phyloP scores from a whole-genome alignment of 352 stramenopile species.

The Thalassiosira hispida region DNA sequence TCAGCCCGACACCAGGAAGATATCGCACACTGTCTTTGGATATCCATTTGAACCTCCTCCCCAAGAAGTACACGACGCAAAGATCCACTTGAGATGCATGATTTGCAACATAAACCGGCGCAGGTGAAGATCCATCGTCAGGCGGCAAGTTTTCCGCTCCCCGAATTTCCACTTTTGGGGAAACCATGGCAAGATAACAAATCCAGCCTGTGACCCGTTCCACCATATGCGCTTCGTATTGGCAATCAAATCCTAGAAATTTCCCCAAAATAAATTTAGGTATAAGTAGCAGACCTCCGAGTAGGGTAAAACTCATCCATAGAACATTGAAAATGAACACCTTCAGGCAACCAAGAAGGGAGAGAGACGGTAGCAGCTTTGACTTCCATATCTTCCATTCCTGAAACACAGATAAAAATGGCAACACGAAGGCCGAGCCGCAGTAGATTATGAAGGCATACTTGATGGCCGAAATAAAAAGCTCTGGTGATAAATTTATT shows the following conservation, averaged over 20 bases:
- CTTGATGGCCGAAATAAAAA: neutral
- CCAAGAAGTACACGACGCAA: conserved; percentile 60
- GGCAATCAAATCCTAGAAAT: conserved; percentile 26
- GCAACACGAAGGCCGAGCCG: conserved; percentile 26
- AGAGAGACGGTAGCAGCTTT: conserved; percentile 56
- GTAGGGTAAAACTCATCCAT: conserved; percentile 62
- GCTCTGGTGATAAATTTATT: neutral
- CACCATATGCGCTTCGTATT: conserved; percentile 43
- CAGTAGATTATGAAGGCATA: conserved; percentile 22
- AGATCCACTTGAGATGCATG: conserved; percentile 77
- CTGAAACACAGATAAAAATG: conserved; percentile 60
- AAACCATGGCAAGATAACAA: conserved; percentile 49
- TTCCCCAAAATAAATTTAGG: conserved; percentile 51
- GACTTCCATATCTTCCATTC: conserved; percentile 79
- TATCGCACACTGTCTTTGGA: conserved; percentile 70
- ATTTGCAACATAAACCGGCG: conserved; percentile 78
- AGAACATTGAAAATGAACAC: conserved; percentile 73
- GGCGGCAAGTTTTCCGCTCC: conserved; percentile 67
- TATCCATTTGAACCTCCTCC: conserved; percentile 73
- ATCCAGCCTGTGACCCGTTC: conserved; percentile 41
- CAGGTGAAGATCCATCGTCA: conserved; percentile 37
- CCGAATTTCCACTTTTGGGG: conserved; percentile 50
- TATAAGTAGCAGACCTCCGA: conserved; percentile 53
- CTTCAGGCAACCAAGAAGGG: conserved; percentile 55
- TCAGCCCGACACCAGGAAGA: conserved; percentile 72